These are phyloP conservation scores for Fomitopsis schrenkii DNA, from an alignment of 1,284 basidiomycete genomes.

Conservation along the genomic window DNA sequence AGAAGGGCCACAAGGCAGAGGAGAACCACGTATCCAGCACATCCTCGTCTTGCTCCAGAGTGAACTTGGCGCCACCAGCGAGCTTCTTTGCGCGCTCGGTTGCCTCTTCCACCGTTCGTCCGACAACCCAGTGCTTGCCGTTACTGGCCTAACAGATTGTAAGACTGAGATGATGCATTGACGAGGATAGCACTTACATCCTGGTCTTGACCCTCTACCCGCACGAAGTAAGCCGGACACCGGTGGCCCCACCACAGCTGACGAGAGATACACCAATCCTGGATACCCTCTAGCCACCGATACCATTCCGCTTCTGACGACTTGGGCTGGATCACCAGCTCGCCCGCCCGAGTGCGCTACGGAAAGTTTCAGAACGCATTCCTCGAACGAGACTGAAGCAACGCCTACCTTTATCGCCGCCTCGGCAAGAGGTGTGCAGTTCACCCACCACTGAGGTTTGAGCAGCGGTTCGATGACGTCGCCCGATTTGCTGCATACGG, in stretches of 20 bases:
- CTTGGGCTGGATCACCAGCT: slow-evolving; percentile 81
- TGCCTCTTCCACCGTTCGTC: slow-evolving; percentile 79
- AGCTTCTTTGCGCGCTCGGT: slow-evolving; percentile 72
- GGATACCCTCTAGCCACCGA: slow-evolving; percentile 93
- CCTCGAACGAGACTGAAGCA: not conserved
- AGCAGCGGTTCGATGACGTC: slow-evolving; percentile 95
- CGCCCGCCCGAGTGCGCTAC: slow-evolving; percentile 84
- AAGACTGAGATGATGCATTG: not conserved
- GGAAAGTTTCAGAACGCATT: not conserved
- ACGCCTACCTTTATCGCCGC: slow-evolving; percentile 75
- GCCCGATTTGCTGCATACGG: slow-evolving; percentile 92
- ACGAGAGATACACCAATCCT: slow-evolving; percentile 99
- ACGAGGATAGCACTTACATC: slow-evolving; percentile 49
- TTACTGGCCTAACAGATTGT: slow-evolving; percentile 48
- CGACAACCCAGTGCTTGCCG: slow-evolving; percentile 89
- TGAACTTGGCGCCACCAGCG: slow-evolving; percentile 71
- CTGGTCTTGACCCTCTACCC: slow-evolving; percentile 76
- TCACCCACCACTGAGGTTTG: slow-evolving; percentile 99
- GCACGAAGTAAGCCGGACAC: slow-evolving; percentile 92
- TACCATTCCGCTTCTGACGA: slow-evolving; percentile 94
- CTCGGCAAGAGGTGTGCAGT: slow-evolving; percentile 89
- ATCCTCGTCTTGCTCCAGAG: slow-evolving; percentile 92
- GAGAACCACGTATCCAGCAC: slow-evolving; percentile 99
- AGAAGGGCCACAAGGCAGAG: slow-evolving; percentile 97
- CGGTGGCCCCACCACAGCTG: slow-evolving; percentile 99